phyloP scores from a whole-genome alignment of 441 rosid genomes.

The Macaranga tanarius region DNA sequence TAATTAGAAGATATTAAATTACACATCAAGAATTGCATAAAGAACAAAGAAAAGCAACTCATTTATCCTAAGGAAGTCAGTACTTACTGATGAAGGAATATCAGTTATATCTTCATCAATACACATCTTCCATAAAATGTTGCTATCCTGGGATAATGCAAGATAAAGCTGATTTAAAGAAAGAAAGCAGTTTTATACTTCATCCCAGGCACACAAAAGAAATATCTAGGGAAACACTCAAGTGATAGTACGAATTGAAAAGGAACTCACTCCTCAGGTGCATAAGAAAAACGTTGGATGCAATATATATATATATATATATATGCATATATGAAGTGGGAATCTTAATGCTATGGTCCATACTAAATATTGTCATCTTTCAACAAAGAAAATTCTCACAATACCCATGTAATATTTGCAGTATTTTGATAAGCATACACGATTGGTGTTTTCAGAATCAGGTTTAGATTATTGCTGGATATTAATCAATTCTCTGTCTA shows the following conservation, averaged over 20 bases:
- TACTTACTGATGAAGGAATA: conserved; percentile 36
- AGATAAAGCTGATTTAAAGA: conserved; percentile 4
- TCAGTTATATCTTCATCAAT: conserved; percentile 29
- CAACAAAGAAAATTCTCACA: too few species aligned
- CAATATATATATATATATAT: too few species aligned
- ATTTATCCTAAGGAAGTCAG: neutral
- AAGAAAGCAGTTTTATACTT: neutral
- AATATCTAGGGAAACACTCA: neutral
- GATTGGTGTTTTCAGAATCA: neutral
- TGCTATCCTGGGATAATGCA: conserved; percentile 23
- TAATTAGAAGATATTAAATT: conserved; percentile 3
- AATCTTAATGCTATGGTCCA: too few species aligned
- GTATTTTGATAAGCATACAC: neutral
- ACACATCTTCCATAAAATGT: conserved; percentile 41
- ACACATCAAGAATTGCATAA: conserved; percentile 1
- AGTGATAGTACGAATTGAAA: neutral
- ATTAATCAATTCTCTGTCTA: neutral
- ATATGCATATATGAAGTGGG: too few species aligned
- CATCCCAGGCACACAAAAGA: neutral
- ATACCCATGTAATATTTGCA: neutral
- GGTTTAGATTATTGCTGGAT: neutral
- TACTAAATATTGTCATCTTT: too few species aligned
- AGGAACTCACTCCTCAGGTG: neutral
- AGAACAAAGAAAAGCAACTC: neutral
- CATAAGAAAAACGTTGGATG: neutral